Evolutionary conservation across 257 asterid genomes (phyloP).

Genomic region (Dorcoceras hygrometricum): DNA sequence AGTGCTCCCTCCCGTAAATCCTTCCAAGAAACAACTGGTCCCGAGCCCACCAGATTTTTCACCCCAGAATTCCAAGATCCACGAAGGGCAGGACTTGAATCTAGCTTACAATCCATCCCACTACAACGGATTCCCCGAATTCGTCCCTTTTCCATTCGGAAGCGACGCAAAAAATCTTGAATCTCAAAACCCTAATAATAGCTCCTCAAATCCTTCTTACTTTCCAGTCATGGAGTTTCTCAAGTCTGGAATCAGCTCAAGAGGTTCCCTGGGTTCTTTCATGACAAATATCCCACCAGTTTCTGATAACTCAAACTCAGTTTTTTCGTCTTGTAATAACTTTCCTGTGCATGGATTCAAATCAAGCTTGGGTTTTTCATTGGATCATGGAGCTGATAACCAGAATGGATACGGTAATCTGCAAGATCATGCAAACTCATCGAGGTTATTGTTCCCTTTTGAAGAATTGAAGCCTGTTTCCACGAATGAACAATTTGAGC

Average conservation of each 20-base stretch:
- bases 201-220: slow-evolving; percentile 9
- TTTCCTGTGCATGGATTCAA: slow-evolving; percentile 38
- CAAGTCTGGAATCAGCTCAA: slow-evolving; percentile 26
- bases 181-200: slow-evolving; percentile 34
- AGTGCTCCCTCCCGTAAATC: slow-evolving; percentile 13
- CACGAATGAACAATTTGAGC: slow-evolving; percentile 24
- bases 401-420: slow-evolving; percentile 31
- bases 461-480: slow-evolving; percentile 53
- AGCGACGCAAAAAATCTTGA: slow-evolving; percentile 8
- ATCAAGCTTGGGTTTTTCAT: slow-evolving; percentile 48
- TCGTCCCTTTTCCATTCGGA: slow-evolving; percentile 19
- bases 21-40: slow-evolving; percentile 26
- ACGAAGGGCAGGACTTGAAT: slow-evolving; percentile 42
- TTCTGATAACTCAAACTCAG: slow-evolving; percentile 28
- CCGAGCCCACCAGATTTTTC: slow-evolving; percentile 28
- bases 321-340: slow-evolving; percentile 29
- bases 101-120: slow-evolving; percentile 36
- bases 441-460: slow-evolving; percentile 49
- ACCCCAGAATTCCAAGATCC: slow-evolving; percentile 50
- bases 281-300: slow-evolving; percentile 33
- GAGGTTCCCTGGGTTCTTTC: slow-evolving; percentile 32
- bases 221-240: slow-evolving; percentile 41
- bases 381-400: slow-evolving; percentile 39
- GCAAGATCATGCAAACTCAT: slow-evolving; percentile 25
- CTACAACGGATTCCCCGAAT: slow-evolving; percentile 27